Base-by-base conservation (phyloP, 495 filamentous ascomycete species). In the Podospora sp. region DNA sequence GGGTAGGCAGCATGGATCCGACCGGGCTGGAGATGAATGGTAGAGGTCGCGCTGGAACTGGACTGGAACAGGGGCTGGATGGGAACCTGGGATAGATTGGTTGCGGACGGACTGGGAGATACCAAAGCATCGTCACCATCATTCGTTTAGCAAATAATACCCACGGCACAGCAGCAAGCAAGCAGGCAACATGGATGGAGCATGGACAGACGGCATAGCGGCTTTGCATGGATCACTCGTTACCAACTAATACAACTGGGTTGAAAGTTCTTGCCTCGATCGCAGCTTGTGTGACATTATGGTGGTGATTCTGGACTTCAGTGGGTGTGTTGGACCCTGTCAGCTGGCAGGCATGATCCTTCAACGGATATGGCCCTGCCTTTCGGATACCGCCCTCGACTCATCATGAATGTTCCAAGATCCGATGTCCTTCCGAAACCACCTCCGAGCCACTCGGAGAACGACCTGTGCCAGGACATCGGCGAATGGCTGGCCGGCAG, bases 51-150 rank as follows among this genome's bases (percentile, higher is more conserved):
- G 16, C 49, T 52, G 49, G 49, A 12, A 26, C 16, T 21, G 52
- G 52, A n/a, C 24, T 55, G 22, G 7, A 7, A 12, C 52, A 26
- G 8, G 52, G 24, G 2, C 8, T 2, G 52, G n/a, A 22, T 1
- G 52, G 21, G 3, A 5, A n/a, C 3, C 18, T 52, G n/a, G 53
- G 16, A 57, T 22, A 26, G 53, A 57, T 21, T 59, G 22, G 56
- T 22, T 7, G 50, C 5, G 50, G 50, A 18, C 50, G 12, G 12
- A 36, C 33, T 36, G 52, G 52, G 52, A 22, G n/a, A 12, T 24
- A n/a, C 6, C 11, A n/a, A 11, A 36, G 57, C 55, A 60, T 36
- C 26, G 57, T 60, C 29, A 36, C 36, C 57, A 60, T 60, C 57
- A 36, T 35, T 60, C 57, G 57, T 36, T 60, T 35, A 21, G 6